These are phyloP conservation scores for Vishniacozyma victoriae DNA, from an alignment of 768 basidiomycete species.

Conservation along the genomic window DNA sequence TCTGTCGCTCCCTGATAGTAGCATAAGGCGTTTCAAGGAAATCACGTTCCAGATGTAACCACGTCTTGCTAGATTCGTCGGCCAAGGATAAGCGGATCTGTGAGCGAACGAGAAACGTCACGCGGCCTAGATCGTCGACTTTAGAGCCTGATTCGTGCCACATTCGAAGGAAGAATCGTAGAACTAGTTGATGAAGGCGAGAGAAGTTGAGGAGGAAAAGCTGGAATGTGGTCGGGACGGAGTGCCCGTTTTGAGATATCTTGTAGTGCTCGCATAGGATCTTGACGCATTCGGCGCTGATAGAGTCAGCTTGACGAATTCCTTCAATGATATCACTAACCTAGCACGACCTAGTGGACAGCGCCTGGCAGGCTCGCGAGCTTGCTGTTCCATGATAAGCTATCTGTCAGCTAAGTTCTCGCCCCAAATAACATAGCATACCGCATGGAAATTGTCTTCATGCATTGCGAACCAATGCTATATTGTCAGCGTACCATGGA, in stretches of 20 bases:
- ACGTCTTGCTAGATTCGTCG: slow-evolving; percentile 30
- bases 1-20: slow-evolving; percentile 35
- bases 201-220: slow-evolving; percentile 34
- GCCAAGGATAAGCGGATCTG: slow-evolving; percentile 31
- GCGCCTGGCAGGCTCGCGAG: slow-evolving; percentile 14
- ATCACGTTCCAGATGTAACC: slow-evolving; percentile 36
- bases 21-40: slow-evolving; percentile 33
- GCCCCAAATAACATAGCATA: slow-evolving; percentile 3
- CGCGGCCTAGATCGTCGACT: slow-evolving; percentile 20
- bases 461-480: slow-evolving; percentile 35
- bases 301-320: background rate
- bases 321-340: slow-evolving; percentile 6
- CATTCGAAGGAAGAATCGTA: slow-evolving; percentile 41
- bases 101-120: slow-evolving; percentile 28
- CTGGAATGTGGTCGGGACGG: slow-evolving; percentile 26
- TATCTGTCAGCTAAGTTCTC: slow-evolving; percentile 11
- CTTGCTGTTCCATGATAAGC: slow-evolving; percentile 35
- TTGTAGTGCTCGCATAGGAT: slow-evolving; percentile 41
- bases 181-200: slow-evolving; percentile 25
- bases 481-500: background rate
- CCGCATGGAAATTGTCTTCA: slow-evolving; percentile 34
- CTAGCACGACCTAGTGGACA: slow-evolving; percentile 38
- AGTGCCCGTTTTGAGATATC: slow-evolving; percentile 29
- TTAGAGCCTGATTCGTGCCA: slow-evolving; percentile 37
- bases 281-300: slow-evolving; percentile 37